phyloP scores from a whole-genome alignment of 2,329 filamentous ascomycete species.

The Ophiostoma pallidulum region DNA sequence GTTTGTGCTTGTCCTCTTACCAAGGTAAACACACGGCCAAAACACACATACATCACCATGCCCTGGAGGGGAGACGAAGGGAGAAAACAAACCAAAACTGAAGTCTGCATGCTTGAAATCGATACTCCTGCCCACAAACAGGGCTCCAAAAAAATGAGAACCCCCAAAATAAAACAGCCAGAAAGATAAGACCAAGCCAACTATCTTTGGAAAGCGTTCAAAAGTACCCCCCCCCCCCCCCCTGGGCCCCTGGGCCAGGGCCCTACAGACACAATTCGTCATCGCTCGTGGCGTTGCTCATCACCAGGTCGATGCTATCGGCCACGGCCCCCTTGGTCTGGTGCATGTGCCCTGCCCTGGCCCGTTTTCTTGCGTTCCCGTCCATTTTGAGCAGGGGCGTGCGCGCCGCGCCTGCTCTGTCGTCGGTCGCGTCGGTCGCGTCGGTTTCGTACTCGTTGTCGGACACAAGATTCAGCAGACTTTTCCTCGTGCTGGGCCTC shows the following conservation, averaged over 20 bases:
- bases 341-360: no score
- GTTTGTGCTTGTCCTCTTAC: no score
- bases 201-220: neutral
- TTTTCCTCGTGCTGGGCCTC: neutral
- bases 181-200: neutral
- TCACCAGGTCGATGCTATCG: neutral
- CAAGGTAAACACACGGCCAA: no score
- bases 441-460: conserved; percentile 11
- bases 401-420: neutral
- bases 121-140: neutral
- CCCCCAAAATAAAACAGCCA: neutral
- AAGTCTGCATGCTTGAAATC: no score
- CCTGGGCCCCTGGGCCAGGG: no score
- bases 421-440: neutral
- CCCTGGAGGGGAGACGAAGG: no score
- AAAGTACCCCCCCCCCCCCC: neutral
- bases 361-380: neutral
- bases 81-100: neutral
- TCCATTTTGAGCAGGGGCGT: neutral
- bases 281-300: conserved; percentile 9
- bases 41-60: no score
- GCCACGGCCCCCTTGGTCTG: neutral
- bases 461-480: conserved; percentile 11
- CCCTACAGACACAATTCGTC: conserved; percentile 18
- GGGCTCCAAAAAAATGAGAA: neutral